Evolutionary conservation across 2,329 filamentous ascomycete species (phyloP), one percentile per base, ranked within the genome.

Genomic region (Ophiostoma angusticollis): DNA sequence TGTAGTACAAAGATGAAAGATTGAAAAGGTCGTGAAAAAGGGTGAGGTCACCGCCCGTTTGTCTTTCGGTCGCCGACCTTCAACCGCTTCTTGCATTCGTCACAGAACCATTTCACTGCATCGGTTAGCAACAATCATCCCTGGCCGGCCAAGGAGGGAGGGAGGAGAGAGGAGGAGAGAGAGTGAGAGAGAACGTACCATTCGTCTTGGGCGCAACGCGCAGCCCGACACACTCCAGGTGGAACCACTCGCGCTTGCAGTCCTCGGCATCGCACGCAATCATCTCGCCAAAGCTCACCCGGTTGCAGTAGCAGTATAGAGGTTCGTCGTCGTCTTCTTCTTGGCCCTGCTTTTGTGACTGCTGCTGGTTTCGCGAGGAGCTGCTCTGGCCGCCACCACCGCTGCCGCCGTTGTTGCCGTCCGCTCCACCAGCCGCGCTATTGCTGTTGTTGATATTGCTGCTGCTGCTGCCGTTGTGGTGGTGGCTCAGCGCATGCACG

Each of bases 211-310:
- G 84, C 37, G 83, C 80, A 43, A 80, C 80, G 50, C 80, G 81
- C 50, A 91, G 59, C 19, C 84, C 84, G 22, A 85, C 83, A 56
- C 84, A 91, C 35, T 78, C 80, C 35, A 91, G 61, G 65, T 87
- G 83, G 63, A 87, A 89, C 83, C 83, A 87, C 58, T 87, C 82
- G 45, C 74, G 70, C 48, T 74, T 70, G 58, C 83, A 87, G 35
- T 74, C 72, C 43, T 79, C 72, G 7, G 75, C 76, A 54, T 87
- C 83, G 53, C 82, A 87, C 3, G 79, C 83, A 31, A 87, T 80
- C 83, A 87, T 87, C 59, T 84, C 81, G 16, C 83, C 82, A 53
- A 85, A 87, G 51, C 80, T 85, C 39, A 85, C 77, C 34, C 78
- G 72, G 49, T 85, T 80, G 56, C 83, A 86, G 59, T 84, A 84